Base-by-base conservation (phyloP, 1,284 basidiomycete genomes). In the Megacollybia platyphylla region DNA sequence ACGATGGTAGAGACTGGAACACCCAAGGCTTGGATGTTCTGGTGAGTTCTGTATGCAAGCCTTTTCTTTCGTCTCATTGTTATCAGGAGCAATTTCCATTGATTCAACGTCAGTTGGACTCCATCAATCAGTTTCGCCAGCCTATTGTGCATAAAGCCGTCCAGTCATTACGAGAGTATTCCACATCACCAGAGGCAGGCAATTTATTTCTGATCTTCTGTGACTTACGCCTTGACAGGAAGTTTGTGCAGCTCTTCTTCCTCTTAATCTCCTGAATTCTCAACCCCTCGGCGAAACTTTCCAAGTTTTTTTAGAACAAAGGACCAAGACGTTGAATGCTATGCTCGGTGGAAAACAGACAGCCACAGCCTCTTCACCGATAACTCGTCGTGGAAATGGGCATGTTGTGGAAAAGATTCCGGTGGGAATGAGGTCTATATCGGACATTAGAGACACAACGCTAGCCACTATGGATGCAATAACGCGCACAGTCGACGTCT, bases 71-170 rank as follows among this genome's bases (percentile, higher is more conserved):
- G 40, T 52, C 36, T 34, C 31, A 18, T 37, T 17, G n/a, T 7
- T 27, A 46, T 9, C 52, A 87, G 83, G 74, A 76, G 41, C 81
- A 87, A 61, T 83, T 90, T 48, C 86, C 88, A 11, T 64, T 94
- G 3, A 74, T 88, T 4, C 82, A 88, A 51, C 79, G 87, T 32
- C 90, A 94, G 58, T 94, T 90, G 90, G 90, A 92, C 46, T 69
- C 73, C 0, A 73, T 94, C 9, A 73, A 79, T 1, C 87, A 85
- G 48, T 88, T 93, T 54, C 79, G 87, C 30, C 65, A 76, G 1
- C 88, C 92, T 54, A 91, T 94, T 44, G 75, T 84, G 11, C 83
- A 90, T 50, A 82, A 79, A 51, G 84, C 88, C 4, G 87, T 79
- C 0, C 58, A 86, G 20, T 81, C 78, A 10, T 64, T 92, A 8